These are phyloP conservation scores for Trametes meyenii DNA, from an alignment of 768 basidiomycete genomes.

Conservation along the genomic window DNA sequence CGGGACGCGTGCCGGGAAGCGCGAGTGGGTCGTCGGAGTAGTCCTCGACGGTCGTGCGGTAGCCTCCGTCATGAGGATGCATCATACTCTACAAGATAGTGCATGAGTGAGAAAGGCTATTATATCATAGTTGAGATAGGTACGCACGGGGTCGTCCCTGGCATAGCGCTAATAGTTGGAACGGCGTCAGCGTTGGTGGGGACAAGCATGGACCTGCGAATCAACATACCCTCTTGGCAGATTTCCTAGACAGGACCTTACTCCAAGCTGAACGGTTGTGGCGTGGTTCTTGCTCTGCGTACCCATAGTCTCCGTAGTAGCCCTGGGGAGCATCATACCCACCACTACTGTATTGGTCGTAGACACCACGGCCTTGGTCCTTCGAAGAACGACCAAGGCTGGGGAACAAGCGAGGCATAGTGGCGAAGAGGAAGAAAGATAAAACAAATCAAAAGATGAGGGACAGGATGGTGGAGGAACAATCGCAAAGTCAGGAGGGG, in stretches of 20 bases:
- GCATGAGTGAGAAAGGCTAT: neutral
- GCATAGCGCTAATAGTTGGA: neutral
- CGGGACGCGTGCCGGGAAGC: neutral
- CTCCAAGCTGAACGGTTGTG: conserved; percentile 29
- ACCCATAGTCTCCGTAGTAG: conserved; percentile 24
- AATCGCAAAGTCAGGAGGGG: neutral
- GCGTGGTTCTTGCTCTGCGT: conserved; percentile 20
- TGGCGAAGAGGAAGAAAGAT: neutral
- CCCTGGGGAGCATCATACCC: conserved; percentile 27
- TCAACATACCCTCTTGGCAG: conserved; percentile 20
- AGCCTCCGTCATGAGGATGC: neutral
- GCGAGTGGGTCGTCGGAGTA: conserved; percentile 20
- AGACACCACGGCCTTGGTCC: conserved; percentile 9
- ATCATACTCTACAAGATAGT: neutral
- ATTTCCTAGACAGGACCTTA: conserved; percentile 25
- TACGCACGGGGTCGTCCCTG: neutral
- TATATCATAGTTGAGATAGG: neutral
- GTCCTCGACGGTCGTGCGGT: conserved; percentile 22
- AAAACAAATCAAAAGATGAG: neutral
- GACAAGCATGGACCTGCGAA: neutral
- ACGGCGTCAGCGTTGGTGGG: neutral
- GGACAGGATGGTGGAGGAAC: neutral
- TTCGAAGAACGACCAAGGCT: conserved; percentile 31
- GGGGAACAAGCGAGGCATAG: conserved; percentile 33
- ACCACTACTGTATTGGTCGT: conserved; percentile 15